These are phyloP conservation scores for Russula sp. DNA, from an alignment of 768 basidiomycete species.

Conservation along the genomic window DNA sequence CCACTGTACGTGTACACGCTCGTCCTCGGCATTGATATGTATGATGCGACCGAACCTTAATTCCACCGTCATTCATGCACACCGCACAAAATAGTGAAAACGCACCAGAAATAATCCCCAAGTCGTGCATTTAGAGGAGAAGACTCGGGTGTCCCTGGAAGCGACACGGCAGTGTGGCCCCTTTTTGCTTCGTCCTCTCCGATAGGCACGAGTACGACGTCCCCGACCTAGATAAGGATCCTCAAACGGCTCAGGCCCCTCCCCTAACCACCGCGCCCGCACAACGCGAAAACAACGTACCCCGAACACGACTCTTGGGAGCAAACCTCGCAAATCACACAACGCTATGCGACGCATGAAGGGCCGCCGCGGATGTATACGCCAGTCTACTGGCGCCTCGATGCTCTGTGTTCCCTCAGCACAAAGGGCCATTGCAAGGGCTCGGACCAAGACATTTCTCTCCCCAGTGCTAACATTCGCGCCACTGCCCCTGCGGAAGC, in stretches of 20 bases:
- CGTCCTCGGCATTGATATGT: slow-evolving; percentile 45
- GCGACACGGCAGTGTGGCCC: slow-evolving; percentile 36
- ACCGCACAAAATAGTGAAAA: background rate
- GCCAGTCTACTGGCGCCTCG: slow-evolving; percentile 18
- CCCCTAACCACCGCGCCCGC: background rate
- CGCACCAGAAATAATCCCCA: slow-evolving; percentile 64
- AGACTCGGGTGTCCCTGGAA: slow-evolving; percentile 39
- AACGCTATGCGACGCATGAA: slow-evolving; percentile 21
- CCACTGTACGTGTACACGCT: slow-evolving; percentile 67
- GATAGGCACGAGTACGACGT: slow-evolving; percentile 54
- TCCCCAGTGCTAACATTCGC: background rate
- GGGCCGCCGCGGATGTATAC: slow-evolving; percentile 21
- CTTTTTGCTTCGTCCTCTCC: slow-evolving; percentile 36
- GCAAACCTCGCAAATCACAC: slow-evolving; percentile 7
- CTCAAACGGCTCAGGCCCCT: slow-evolving; percentile 12
- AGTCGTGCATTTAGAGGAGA: slow-evolving; percentile 44
- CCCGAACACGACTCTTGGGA: slow-evolving; percentile 15
- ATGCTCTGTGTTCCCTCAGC: slow-evolving; percentile 18
- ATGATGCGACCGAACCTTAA: slow-evolving; percentile 68
- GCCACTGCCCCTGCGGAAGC: background rate
- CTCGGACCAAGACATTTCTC: slow-evolving; percentile 2
- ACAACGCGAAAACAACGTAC: slow-evolving; percentile 3
- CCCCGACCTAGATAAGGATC: slow-evolving; percentile 52
- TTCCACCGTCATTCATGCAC: background rate
- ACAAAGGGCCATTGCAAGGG: slow-evolving; percentile 21